Base-by-base conservation (phyloP, 768 basidiomycete genomes). In the Kwoniella botswanensis region DNA sequence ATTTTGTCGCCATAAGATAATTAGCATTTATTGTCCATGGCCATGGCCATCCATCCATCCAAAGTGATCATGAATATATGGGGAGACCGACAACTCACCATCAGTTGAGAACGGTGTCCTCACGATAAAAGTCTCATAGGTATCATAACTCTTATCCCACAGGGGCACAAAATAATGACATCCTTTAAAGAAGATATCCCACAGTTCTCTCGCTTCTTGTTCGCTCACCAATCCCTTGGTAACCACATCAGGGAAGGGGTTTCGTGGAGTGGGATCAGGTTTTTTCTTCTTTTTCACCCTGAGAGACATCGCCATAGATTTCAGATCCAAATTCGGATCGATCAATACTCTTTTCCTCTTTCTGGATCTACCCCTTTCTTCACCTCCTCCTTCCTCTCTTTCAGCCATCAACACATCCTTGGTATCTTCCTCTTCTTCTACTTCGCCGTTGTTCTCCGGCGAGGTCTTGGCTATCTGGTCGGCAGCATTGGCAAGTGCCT, bases 31-130 rank as follows among this genome's bases (percentile, higher is more conserved):
- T 35, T 35, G 35, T 4, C 7, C 35, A 35, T 35, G 35, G 35
- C 7, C 35, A 35, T 4, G 35, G 7, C 35, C 35, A 26, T 15
- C 22, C 35, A 26, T 15, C 22, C 12, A n/a, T 13, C 15, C 10
- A 59, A 64, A 4, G 63, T 35, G 7, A 46, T 60, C 50, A 70
- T 56, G n/a, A 63, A 53, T 21, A 6, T 11, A 22, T 12, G 46
- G 46, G 46, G 46, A 50, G 17, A 50, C 46, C 12, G 46, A 13
- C 12, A 15, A 64, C 73, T 41, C 35, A 77, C 93, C 91, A 84
- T 96, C 93, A 83, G 94, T 94, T 64, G 93, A 94, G 91, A 94
- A 98, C 4, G 95, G 95, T 5, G 92, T 92, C 76, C 95, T 90
- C 83, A 93, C 93, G 86, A 91, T 91, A 76, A 95, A 87, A 75